phyloP scores from a whole-genome alignment of 2,329 filamentous ascomycete species.

The Boeremia lycopersici region DNA sequence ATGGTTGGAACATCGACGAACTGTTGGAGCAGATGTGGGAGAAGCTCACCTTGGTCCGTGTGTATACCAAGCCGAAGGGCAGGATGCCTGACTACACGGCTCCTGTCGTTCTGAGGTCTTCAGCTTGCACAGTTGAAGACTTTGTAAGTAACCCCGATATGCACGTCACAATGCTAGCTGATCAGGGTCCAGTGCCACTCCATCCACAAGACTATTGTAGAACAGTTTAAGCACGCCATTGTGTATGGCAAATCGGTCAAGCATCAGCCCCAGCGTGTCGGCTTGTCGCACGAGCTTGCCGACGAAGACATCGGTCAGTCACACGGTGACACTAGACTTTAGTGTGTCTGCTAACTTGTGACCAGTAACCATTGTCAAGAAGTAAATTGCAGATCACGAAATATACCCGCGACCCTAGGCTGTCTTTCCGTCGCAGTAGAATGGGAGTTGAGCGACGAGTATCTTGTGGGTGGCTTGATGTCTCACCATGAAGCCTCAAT shows the following conservation, averaged over 20 bases:
- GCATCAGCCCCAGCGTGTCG: constrained; percentile 96
- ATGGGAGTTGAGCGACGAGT: constrained; percentile 33
- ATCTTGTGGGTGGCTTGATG: constrained; percentile 38
- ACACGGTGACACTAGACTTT: not conserved
- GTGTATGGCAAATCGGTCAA: constrained; percentile 98
- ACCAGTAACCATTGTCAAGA: constrained; percentile 52
- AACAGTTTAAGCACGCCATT: constrained; percentile 93
- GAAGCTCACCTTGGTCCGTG: constrained; percentile 84
- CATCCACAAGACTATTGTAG: constrained; percentile 94
- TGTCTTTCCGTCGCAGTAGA: constrained; percentile 24
- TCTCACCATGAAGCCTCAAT: constrained; percentile 40
- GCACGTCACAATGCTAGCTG: constrained; percentile 38
- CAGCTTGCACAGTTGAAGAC: constrained; percentile 89
- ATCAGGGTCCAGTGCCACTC: constrained; percentile 76
- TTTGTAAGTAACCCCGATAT: constrained; percentile 70
- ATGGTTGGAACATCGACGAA: constrained; percentile 97
- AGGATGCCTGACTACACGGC: constrained; percentile 89
- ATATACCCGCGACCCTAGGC: constrained; percentile 27
- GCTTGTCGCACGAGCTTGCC: constrained; percentile 84
- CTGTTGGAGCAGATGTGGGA: constrained; percentile 99
- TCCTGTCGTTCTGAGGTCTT: constrained; percentile 85
- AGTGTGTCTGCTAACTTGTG: constrained; percentile 28
- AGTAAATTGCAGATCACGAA: constrained; percentile 37
- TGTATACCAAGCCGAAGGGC: constrained; percentile 99
- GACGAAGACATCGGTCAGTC: constrained; percentile 94